Evolutionary conservation across 2,329 filamentous ascomycete species (phyloP).

Genomic region (Colletotrichum gloeosporioides): DNA sequence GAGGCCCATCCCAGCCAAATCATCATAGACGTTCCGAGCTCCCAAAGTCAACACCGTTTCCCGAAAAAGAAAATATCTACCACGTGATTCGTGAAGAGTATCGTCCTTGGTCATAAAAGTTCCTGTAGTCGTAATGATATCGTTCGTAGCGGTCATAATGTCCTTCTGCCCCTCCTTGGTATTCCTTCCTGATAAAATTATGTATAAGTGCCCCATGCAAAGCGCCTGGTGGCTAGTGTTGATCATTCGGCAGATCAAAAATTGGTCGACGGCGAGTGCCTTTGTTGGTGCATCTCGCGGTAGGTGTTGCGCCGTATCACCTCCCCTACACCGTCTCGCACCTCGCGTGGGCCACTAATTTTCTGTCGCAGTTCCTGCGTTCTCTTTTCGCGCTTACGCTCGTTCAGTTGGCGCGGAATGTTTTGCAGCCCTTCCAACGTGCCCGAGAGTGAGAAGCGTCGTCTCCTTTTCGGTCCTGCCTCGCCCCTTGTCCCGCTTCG

Average conservation of each 20-base stretch:
- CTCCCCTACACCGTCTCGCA: conserved; percentile 63
- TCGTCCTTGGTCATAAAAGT: conserved; percentile 8
- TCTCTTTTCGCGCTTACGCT: conserved; percentile 63
- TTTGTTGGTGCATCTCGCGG: conserved; percentile 30
- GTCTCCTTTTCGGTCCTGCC: conserved; percentile 23
- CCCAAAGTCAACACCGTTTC: neutral
- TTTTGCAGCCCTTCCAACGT: conserved; percentile 59
- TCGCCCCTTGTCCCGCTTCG: conserved; percentile 29
- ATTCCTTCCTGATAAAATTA: neutral
- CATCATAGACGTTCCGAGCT: conserved; percentile 1
- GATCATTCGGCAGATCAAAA: conserved; percentile 12
- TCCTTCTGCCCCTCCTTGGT: neutral
- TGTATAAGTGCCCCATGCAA: neutral
- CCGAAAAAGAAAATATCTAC: neutral
- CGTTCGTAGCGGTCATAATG: conserved; percentile 11
- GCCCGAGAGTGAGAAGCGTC: conserved; percentile 48
- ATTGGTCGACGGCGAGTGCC: neutral
- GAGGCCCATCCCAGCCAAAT: neutral
- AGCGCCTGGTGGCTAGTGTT: neutral
- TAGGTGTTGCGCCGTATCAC: conserved; percentile 54
- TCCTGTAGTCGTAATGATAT: conserved; percentile 17
- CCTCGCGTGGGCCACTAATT: conserved; percentile 65
- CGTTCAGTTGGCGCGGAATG: conserved; percentile 60
- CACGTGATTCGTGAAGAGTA: neutral
- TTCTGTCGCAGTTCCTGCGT: conserved; percentile 62